Evolutionary conservation across 2,329 filamentous ascomycete genomes (phyloP), one percentile per base, ranked within the genome.

Genomic region (Diatrype stigma): DNA sequence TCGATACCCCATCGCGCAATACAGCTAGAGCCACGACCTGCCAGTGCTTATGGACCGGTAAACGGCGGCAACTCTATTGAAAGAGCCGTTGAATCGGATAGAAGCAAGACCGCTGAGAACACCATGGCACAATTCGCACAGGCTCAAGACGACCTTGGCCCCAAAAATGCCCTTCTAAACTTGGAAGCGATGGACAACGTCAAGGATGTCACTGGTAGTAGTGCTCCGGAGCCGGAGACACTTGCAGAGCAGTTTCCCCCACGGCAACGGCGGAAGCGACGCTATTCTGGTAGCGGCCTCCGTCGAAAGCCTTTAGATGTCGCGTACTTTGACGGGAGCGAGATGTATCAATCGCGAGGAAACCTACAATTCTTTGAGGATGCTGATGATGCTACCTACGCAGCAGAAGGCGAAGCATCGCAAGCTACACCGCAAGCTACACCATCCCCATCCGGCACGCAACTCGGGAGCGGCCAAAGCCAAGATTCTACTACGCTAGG

Each of bases 311-410:
- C 89, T 22, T 75, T 81, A 50, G 88, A 90, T 56, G 86, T 96
- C 6, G 80, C 79, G 17, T 81, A 16, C n/a, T n/a, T 5, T 21
- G 40, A 44, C 22, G 40, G 40, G 21, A 28, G n/a, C 22, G 12
- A 23, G 10, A 19, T 23, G 40, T 16, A 44, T 12, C 22, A 86
- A 12, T 77, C 81, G 10, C 78, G 87, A 48, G 87, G 90, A n/a
- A 81, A 89, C 56, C 76, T 96, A n/a, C 86, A 96, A 66, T 96
- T 92, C 60, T 92, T 88, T 61, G 91, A 96, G 63, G 89, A 95
- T 60, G 90, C 93, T 26, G 90, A 92, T 21, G 93, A 95, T 63
- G 84, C 85, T 40, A 89, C 84, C 2, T 91, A 93, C 68, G 84
- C 84, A 58, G 87, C 86, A 54, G 86, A 89, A 57, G 78, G 81